Evolutionary conservation across 495 filamentous ascomycete species (phyloP), one percentile per base, ranked within the genome.

Genomic region (Penicillium pulvis): DNA sequence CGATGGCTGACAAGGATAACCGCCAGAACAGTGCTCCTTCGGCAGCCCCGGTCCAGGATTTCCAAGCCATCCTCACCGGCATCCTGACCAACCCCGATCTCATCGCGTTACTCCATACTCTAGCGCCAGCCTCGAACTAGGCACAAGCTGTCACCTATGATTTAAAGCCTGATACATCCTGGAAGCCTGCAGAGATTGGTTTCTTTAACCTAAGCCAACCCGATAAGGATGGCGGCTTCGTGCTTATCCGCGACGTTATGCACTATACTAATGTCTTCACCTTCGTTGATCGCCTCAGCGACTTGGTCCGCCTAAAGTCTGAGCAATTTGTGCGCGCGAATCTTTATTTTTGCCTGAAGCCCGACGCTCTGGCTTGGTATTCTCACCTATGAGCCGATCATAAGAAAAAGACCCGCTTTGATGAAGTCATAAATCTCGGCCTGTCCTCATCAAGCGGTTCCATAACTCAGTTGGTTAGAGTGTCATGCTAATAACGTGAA

Each of bases 391-490:
- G 6, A 39, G 1, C 35, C 4, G 35, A 28, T 33, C 2, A 33
- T 10, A 10, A 33, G 30, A 4, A 33, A 10, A 33, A 33, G 1
- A 33, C 4, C 20, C 20, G 20, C 20, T 23, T 23, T 23, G 20
- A 23, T 23, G 20, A 23, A 23, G 20, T 23, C n/a, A n/a, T n/a
- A n/a, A n/a, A n/a, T n/a, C n/a, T n/a, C n/a, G n/a, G n/a, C n/a
- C n/a, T n/a, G n/a, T n/a, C n/a, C n/a, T n/a, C n/a, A n/a, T n/a
- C n/a, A n/a, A n/a, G n/a, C n/a, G 61, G 61, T 63, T 63, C 57
- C 57, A 63, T 63, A 60, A 60, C 57, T 63, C 61, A 63, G 61
- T 63, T 63, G 61, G 61, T 63, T 63, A 63, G 61, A 63, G 57
- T 60, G 61, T 63, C 53, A 53, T 63, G 53, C 61, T 63, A 63